Evolutionary conservation across 2,329 filamentous ascomycete species (phyloP), one percentile per base, ranked within the genome.

Genomic region (Eurotiales sp.): DNA sequence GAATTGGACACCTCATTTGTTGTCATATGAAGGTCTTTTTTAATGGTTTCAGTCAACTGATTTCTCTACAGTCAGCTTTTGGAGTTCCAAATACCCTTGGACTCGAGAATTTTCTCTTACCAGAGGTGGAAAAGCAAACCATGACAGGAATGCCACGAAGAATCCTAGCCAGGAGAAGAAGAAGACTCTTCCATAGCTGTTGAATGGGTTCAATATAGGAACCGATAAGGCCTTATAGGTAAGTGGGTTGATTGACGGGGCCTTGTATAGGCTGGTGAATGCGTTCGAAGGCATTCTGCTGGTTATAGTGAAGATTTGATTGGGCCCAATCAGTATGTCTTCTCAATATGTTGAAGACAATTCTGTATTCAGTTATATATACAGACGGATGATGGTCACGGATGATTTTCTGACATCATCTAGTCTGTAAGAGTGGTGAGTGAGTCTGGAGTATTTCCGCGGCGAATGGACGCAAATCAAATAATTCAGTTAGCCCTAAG

Each of bases 91-190:
- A n/a, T 19, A 30, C 3, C 15, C 30, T 43, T 22, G 10, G 25
- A 6, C 25, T 17, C 12, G 3, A 27, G 32, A 32, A 3, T 11
- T 10, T 32, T 69, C 79, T 72, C 77, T n/a, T n/a, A 89, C 84
- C 65, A 93, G 74, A 59, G 90, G 90, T 57, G 90, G 88, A 70
- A 95, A 96, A 1, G 90, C 87, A 74, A 95, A 95, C 81, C 81
- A 96, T 10, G 88, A 90, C 79, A 89, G 88, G 71, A 95, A 96
- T 7, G 88, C 86, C 48, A 92, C 81, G 79, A 93, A 84, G 70
- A 93, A 93, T 2, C 88, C 88, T 43, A 90, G 79, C 84, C 88
- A 93, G 1, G 87, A 87, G 73, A 95, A 95, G 76, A 91, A 90
- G 71, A 95, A 95, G 0, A 93, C 90, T 6, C 90, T 81, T 32